Conservation (phyloP, 1,284 basidiomycete genomes). For the Ustilago loliicola region DNA sequence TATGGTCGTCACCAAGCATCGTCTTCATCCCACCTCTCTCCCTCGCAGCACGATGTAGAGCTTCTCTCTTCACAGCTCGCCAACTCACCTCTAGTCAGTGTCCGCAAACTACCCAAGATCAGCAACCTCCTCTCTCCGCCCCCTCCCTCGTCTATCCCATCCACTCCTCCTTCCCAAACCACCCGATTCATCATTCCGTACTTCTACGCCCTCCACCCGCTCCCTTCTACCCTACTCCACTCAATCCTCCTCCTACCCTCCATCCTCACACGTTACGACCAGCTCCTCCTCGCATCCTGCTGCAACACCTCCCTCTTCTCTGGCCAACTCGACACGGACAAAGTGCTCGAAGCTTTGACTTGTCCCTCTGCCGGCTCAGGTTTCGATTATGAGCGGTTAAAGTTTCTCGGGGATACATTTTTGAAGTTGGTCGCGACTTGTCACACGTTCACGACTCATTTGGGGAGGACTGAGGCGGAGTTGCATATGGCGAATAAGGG, state of each 20-base stretch:
- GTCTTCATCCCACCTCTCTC: too few species aligned
- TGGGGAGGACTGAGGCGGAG: constrained; percentile 38
- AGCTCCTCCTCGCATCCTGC: constrained; percentile 37
- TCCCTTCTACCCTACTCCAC: constrained; percentile 9
- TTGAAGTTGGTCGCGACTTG: constrained; percentile 51
- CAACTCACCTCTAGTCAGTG: constrained; percentile 15
- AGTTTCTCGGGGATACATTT: constrained; percentile 59
- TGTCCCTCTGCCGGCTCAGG: constrained; percentile 16
- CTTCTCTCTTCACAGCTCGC: constrained; percentile 10
- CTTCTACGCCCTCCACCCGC: constrained; percentile 27
- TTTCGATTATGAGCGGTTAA: constrained; percentile 53
- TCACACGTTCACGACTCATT: constrained; percentile 46
- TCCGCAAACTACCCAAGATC: constrained; percentile 18
- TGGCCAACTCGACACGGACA: constrained; percentile 13
- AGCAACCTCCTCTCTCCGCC: constrained; percentile 16
- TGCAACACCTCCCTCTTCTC: constrained; percentile 32
- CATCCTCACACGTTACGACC: constrained; percentile 45
- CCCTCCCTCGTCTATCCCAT: background rate
- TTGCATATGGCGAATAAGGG: constrained; percentile 47
- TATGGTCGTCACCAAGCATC: constrained; percentile 13
- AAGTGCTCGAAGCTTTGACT: constrained; percentile 44
- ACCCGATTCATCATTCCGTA: constrained; percentile 17
- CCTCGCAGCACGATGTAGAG: background rate
- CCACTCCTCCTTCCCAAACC: background rate
- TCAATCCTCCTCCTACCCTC: constrained; percentile 51